Base-by-base conservation (phyloP, 140 eudicot species). In the Stevia rebaudiana region DNA sequence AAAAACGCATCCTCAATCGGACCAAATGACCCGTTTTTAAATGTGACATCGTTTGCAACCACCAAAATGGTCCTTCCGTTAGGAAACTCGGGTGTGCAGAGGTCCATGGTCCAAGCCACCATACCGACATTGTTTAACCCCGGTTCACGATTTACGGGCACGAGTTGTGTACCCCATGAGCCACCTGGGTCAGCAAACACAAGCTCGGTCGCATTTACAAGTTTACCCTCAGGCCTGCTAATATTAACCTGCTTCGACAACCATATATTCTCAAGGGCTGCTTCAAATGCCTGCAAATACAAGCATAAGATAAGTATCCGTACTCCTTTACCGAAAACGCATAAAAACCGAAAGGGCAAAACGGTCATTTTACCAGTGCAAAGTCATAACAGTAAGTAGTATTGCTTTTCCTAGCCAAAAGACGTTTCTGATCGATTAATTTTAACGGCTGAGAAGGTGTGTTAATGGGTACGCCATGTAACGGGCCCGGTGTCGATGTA, bases 31-130 rank as follows among this genome's bases (percentile, higher is more conserved):
- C 99, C 99, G 31, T 87, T 90, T 80, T 74, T 85, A 66, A 81
- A 83, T 3, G 99, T 94, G 18, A 94, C 97, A 13, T 94, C 99
- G 42, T 94, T 94, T 23, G 97, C 83, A 13, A 94, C 88, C n/a
- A 88, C 78, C 55, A 94, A 43, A 46, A 94, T 88, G 5, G 76
- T 74, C 68, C 99, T 72, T 63, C 99, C 99, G 2, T 78, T 21
- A 46, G 99, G 99, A 61, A 94, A 94, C 68, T 94, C 99, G 1
- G 99, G 99, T 11, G 99, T 94, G 66, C 48, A 76, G 83, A 94
- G 88, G 69, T 94, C 94, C 97, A 94, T 79, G 24, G 57, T 70
- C 99, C 99, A 94, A 4, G 99, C 99, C 42, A 94, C 99, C 99
- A 94, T 88, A 55, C 99, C 99, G 22, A 88, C 94, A 47, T 88